Evolutionary conservation across 2,329 filamentous ascomycete species (phyloP).

Genomic region (Mariannaea elegans): DNA sequence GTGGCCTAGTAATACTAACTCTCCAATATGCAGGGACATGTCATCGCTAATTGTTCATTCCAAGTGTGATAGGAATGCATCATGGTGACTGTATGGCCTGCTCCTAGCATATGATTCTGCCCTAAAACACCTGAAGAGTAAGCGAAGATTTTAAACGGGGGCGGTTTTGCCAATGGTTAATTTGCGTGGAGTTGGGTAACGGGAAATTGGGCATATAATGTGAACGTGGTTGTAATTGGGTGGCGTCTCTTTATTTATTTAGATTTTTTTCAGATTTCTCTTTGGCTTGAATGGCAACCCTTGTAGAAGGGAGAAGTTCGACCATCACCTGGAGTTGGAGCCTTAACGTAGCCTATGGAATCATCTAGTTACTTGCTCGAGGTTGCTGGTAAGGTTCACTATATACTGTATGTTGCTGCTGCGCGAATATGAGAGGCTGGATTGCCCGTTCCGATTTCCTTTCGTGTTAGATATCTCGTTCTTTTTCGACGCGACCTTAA

Average conservation of each 20-base stretch:
- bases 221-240: no score
- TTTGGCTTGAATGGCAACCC: neutral
- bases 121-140: no score
- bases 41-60: no score
- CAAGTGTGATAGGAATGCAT: no score
- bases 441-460: neutral
- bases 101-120: no score
- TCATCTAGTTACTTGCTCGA: neutral
- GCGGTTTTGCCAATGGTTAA: no score
- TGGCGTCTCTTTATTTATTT: no score
- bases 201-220: no score
- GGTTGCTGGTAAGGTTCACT: neutral
- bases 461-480: neutral
- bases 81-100: neutral
- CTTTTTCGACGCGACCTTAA: neutral
- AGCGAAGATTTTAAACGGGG: no score
- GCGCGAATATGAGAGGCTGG: neutral
- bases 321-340: slow-evolving; percentile 1
- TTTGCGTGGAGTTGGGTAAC: no score
- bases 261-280: neutral
- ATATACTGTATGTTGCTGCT: slow-evolving; percentile 2
- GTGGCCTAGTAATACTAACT: neutral
- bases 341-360: neutral
- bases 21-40: neutral
- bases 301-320: neutral